phyloP scores from a whole-genome alignment of 768 basidiomycete genomes.

The Lactifluus subvellereus region DNA sequence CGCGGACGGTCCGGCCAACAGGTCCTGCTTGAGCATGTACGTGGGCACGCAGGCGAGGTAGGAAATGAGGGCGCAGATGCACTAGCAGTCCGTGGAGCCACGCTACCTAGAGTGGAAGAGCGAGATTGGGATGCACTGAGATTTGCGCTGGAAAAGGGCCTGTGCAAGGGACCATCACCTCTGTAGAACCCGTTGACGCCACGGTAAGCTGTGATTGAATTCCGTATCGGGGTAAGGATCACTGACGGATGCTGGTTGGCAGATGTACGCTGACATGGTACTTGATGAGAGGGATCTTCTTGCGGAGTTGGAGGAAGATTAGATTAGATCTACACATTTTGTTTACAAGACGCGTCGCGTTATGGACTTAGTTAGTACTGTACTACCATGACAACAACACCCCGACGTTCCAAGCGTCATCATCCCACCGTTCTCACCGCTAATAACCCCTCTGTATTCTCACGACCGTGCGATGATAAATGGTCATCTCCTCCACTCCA shows the following conservation, averaged over 20 bases:
- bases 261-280: conserved; percentile 19
- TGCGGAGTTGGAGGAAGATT: conserved; percentile 9
- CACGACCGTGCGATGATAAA: conserved; percentile 3
- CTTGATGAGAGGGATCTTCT: conserved; percentile 10
- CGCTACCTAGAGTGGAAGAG: conserved; percentile 38
- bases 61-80: conserved; percentile 88
- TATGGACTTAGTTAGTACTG: neutral
- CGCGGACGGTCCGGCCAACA: conserved; percentile 48
- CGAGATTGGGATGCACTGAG: conserved; percentile 49
- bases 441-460: neutral
- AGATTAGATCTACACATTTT: neutral
- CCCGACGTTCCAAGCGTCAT: too few species aligned
- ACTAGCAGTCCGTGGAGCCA: conserved; percentile 57
- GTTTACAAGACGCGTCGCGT: neutral
- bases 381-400: neutral
- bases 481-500: conserved; percentile 19
- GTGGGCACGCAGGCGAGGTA: conserved; percentile 66
- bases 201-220: conserved; percentile 1
- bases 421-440: conserved; percentile 2
- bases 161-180: neutral
- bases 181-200: neutral
- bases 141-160: neutral
- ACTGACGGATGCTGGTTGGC: neutral
- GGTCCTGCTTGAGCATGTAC: conserved; percentile 63
- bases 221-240: neutral